These are phyloP conservation scores for Neurospora africana DNA, from an alignment of 495 filamentous ascomycete genomes.

Conservation along the genomic window DNA sequence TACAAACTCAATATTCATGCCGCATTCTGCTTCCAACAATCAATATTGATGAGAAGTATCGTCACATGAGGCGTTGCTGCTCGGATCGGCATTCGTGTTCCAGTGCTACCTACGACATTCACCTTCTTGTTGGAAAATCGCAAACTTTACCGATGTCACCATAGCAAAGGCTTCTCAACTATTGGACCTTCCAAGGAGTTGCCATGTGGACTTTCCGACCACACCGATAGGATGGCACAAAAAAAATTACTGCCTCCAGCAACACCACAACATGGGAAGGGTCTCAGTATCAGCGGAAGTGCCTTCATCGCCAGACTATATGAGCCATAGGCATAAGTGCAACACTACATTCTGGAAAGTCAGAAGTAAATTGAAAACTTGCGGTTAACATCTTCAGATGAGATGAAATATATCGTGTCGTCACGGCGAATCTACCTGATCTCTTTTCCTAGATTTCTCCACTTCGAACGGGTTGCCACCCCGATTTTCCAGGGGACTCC, in stretches of 20 bases:
- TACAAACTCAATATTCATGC: neutral
- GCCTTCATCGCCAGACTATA: neutral
- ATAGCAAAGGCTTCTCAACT: neutral
- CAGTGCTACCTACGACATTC: neutral
- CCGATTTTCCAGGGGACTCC: neutral
- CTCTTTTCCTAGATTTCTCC: neutral
- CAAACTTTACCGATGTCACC: neutral
- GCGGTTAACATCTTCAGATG: neutral
- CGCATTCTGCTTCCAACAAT: neutral
- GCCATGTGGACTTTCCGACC: neutral
- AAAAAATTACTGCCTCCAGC: neutral
- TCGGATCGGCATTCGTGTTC: neutral
- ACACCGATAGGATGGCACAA: neutral
- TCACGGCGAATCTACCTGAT: neutral
- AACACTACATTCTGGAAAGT: neutral
- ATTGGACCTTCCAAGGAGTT: neutral
- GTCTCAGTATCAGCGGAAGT: neutral
- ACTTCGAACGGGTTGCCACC: neutral
- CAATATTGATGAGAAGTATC: neutral
- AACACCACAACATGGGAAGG: neutral
- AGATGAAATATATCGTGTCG: neutral
- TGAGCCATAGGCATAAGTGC: neutral
- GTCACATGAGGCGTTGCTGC: neutral
- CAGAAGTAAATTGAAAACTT: neutral
- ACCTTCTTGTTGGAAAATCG: neutral